Base-by-base conservation (phyloP, 129 eudicot genomes). In the Flaveria sonorensis region DNA sequence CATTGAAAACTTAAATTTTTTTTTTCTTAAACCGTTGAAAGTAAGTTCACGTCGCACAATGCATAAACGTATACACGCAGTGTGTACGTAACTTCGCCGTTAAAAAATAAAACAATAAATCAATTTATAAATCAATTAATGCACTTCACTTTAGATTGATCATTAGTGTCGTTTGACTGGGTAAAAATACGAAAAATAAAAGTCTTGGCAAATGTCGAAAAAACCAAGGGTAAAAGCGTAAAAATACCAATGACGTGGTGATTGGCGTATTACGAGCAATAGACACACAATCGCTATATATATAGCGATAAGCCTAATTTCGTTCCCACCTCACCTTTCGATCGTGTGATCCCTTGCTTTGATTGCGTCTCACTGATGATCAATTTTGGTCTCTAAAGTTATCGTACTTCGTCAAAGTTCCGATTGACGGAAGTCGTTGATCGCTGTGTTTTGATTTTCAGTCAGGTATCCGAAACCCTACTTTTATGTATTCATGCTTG, bases 401-500 rank as follows among this genome's bases (percentile, higher is more conserved):
- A 73, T 45, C 24, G 26, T 67, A 21, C 55, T 23, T 77, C 81
- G 23, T 23, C 67, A 52, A 67, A 76, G 40, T 76, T 76, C 32
- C 64, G 62, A 76, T 76, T 64, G 36, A 48, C 23, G 50, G 13
- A 47, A 68, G 20, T 57, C 12, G 14, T 68, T 68, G 68, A 68
- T 68, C 60, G 50, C 69, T 68, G 10, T 23, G 14, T 40, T 77
- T 51, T 66, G 57, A 40, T 77, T 32, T 23, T 77, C 75, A 59
- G 46, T 28, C 81, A 68, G 81, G 60, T 77, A 77, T 55, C 32
- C 47, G 75, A 77, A 77, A 77, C 81, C 75, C 81, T 68, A 77
- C 68, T 73, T 68, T 53, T 68, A 23, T 77, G 57, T 53, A n/a
- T 76, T 57, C 40, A 50, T 45, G 55, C 8, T 30, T 23, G 42